A percentile compares a stretch with the other conserved stretches of the same genome.
These are phyloP conservation scores for Candida ipomoeae DNA, from an alignment of 805 yeast genomes.

Conservation along the genomic window DNA sequence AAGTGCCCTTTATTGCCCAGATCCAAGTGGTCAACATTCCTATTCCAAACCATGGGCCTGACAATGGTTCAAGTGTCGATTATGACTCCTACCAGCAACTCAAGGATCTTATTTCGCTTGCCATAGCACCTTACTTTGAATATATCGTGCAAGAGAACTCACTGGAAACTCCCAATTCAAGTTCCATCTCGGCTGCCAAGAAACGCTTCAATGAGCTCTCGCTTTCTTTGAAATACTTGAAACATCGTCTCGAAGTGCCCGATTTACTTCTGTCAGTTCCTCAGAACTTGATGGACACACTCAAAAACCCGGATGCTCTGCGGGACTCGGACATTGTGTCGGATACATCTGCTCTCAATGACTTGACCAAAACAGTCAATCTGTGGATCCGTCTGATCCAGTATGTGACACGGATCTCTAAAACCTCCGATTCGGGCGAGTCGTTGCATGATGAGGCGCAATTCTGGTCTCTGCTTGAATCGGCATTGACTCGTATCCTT, in stretches of 20 bases:
- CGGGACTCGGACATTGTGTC: constrained; percentile 17
- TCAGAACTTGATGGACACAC: constrained; percentile 33
- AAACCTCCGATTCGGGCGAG: constrained; percentile 53
- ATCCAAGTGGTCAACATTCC: constrained; percentile 17
- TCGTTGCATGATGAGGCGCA: constrained; percentile 58
- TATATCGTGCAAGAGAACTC: constrained; percentile 23
- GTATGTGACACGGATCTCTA: constrained; percentile 48
- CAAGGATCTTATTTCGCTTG: constrained; percentile 56
- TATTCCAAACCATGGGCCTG: background rate
- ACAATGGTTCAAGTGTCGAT: background rate
- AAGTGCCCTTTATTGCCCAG: constrained; percentile 10
- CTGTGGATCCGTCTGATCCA: constrained; percentile 69
- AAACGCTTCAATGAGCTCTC: constrained; percentile 67
- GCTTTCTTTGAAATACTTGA: constrained; percentile 60
- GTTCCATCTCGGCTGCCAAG: constrained; percentile 25
- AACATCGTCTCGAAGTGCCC: constrained; percentile 66
- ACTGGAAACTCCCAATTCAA: constrained; percentile 6
- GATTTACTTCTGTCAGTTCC: constrained; percentile 53
- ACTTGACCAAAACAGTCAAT: constrained; percentile 65
- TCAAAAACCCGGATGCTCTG: constrained; percentile 25
- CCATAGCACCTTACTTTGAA: constrained; percentile 69
- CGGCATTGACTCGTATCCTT: constrained; percentile 50
- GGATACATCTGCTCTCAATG: constrained; percentile 60
- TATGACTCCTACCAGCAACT: constrained; percentile 46
- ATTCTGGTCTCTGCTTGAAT: constrained; percentile 75